A percentile compares a stretch with the other conserved stretches of the same genome.
These are phyloP conservation scores for Suillus subalutaceus DNA, from an alignment of 768 basidiomycete genomes.

Conservation along the genomic window DNA sequence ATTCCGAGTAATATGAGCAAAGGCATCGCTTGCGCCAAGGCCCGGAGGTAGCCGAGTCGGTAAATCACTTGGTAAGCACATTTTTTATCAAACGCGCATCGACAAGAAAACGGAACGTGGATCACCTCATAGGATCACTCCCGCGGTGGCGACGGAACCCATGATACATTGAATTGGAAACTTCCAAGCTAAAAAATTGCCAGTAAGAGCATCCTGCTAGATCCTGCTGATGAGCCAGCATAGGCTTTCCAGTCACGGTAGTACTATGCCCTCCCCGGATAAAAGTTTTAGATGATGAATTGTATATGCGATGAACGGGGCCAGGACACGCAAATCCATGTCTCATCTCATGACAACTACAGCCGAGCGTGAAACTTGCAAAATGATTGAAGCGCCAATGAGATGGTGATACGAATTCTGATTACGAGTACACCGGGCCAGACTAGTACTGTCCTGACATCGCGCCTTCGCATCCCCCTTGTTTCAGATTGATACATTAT, in stretches of 20 bases:
- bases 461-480: background rate
- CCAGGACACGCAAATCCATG: background rate
- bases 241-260: background rate
- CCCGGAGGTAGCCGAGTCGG: background rate
- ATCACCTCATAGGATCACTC: background rate
- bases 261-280: background rate
- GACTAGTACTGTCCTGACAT: background rate
- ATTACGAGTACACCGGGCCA: too few species aligned
- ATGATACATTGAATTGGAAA: background rate
- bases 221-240: background rate
- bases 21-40: background rate
- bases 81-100: background rate
- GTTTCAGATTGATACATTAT: background rate
- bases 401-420: background rate
- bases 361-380: background rate
- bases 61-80: background rate
- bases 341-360: background rate
- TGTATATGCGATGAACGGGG: background rate
- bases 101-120: background rate
- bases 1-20: background rate
- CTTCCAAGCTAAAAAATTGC: background rate
- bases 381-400: background rate
- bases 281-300: background rate
- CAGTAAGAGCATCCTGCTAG: background rate
- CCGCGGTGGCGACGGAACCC: background rate